Evolutionary conservation across 2,329 filamentous ascomycete genomes (phyloP), one percentile per base, ranked within the genome.

Genomic region (Aspergillus sp.): DNA sequence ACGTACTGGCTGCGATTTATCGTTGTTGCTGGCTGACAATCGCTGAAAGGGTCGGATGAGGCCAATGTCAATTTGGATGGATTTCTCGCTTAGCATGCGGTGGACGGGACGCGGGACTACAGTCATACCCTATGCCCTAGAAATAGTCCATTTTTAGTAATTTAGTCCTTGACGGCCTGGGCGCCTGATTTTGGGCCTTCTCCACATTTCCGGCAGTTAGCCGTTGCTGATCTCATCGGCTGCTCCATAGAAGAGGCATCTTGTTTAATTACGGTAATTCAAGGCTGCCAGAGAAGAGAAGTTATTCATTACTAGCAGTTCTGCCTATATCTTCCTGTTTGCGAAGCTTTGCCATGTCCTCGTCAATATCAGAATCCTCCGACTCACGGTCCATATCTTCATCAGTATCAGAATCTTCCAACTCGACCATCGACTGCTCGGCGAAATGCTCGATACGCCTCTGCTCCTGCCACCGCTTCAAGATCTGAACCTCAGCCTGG

Each of bases 1-100:
- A 79, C 79, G 72, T 81, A 81, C 79, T 81, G 76, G 70, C 77
- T 79, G 79, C 78, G 77, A 76, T 75, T 77, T 74, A 72, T 77
- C 76, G 76, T 79, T 75, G 75, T 71, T 76, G 74, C 74, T 75
- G 75, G 74, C 75, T 73, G 72, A 75, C 74, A 72, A 73, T 76
- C 74, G 73, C 73, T 77, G 71, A 67, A 65, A 67, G 62, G 71
- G 73, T 74, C 70, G 74, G 71, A 70, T 70, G 69, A 71, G 69
- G 64, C 72, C 72, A 69, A 71, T 73, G 71, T 68, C 71, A 76
- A 76, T 76, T 74, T 79, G 72, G 55, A 75, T 71, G 67, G 67
- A 72, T 72, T 75, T 74, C 74, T 79, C 77, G 77, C 77, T 80
- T 79, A 80, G 76, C 71, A 72, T 71, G 71, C 55, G 74, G 76